Evolutionary conservation across 2,329 filamentous ascomycete genomes (phyloP).

Genomic region (Xylaria sp.): DNA sequence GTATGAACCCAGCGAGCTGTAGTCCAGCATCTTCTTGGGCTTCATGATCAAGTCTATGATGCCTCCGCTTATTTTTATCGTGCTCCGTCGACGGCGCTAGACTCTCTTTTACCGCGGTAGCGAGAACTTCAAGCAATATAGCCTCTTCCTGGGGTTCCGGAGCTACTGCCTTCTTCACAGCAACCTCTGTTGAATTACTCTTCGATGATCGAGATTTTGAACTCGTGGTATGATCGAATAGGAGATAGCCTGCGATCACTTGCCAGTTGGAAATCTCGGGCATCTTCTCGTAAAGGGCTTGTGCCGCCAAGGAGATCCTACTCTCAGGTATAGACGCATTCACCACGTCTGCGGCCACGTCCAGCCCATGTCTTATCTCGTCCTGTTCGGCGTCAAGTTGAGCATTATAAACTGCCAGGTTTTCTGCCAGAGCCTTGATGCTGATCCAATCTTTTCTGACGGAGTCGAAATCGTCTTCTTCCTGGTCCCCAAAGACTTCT

Average conservation of each 20-base stretch:
- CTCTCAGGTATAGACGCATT: conserved; percentile 77
- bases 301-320: conserved; percentile 84
- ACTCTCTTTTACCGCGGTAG: conserved; percentile 80
- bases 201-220: conserved; percentile 63
- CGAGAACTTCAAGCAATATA: conserved; percentile 86
- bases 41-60: conserved; percentile 71
- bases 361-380: conserved; percentile 57
- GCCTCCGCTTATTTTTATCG: conserved; percentile 67
- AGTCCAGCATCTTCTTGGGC: conserved; percentile 82
- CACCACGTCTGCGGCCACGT: conserved; percentile 64
- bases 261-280: conserved; percentile 88
- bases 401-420: conserved; percentile 81
- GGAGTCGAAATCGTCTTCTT: conserved; percentile 80
- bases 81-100: conserved; percentile 74
- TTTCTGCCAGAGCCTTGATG: conserved; percentile 88
- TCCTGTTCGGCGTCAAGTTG: conserved; percentile 70
- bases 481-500: conserved; percentile 75
- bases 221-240: conserved; percentile 87
- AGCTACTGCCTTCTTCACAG: conserved; percentile 77
- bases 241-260: conserved; percentile 84
- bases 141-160: conserved; percentile 81
- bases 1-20: conserved; percentile 81
- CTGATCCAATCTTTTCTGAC: conserved; percentile 88
- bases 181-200: conserved; percentile 67
- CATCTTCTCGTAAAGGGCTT: conserved; percentile 85